phyloP scores from a whole-genome alignment of 2,329 filamentous ascomycete species.

The Ophiostoma novo-ulmi region DNA sequence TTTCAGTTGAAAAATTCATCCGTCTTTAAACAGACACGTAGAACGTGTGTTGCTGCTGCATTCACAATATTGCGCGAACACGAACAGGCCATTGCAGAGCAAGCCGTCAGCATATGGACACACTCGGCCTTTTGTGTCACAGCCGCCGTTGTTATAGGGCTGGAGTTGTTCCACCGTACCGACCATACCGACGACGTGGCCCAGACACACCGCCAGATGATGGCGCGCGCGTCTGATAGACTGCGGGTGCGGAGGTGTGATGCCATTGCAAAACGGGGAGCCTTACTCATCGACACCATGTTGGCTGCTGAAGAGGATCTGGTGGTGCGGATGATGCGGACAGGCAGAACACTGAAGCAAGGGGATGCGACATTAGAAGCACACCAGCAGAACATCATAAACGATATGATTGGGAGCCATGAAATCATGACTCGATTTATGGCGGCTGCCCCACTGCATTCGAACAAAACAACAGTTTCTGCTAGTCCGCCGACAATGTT shows the following conservation, averaged over 20 bases:
- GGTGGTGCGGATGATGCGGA: conserved; percentile 26
- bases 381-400: neutral
- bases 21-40: neutral
- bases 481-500: neutral
- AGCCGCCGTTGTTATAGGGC: conserved; percentile 27
- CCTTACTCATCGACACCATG: conserved; percentile 26
- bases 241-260: conserved; percentile 22
- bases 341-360: conserved; percentile 16
- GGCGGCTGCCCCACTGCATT: neutral
- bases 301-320: conserved; percentile 28
- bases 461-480: neutral
- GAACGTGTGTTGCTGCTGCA: conserved; percentile 29
- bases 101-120: conserved; percentile 29
- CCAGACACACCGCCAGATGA: conserved; percentile 25
- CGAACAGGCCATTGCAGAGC: conserved; percentile 24
- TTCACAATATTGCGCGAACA: conserved; percentile 33
- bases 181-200: conserved; percentile 25
- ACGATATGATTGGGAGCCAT: neutral
- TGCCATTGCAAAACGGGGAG: conserved; percentile 20
- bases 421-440: neutral
- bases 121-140: conserved; percentile 30
- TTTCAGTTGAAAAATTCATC: conserved; percentile 24
- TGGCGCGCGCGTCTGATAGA: conserved; percentile 22
- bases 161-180: conserved; percentile 28
- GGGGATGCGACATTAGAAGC: neutral